These are phyloP conservation scores for Leccinum solheimii DNA, from an alignment of 1,284 basidiomycete species.

Conservation along the genomic window DNA sequence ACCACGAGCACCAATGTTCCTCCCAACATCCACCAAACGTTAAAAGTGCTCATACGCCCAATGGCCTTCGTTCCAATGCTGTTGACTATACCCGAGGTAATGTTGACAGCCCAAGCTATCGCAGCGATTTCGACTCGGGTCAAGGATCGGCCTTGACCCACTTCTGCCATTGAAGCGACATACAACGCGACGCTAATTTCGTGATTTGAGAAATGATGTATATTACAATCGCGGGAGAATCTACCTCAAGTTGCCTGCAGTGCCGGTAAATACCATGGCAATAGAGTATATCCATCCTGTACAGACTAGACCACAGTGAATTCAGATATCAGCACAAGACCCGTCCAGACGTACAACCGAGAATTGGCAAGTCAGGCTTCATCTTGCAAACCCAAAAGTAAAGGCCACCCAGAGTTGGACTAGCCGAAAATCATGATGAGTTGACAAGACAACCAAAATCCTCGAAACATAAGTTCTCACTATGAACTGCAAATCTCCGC, in stretches of 20 bases:
- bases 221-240: neutral
- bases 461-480: conserved; percentile 34
- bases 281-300: conserved; percentile 63
- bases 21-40: conserved; percentile 63
- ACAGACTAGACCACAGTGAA: conserved; percentile 38
- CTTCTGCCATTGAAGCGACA: conserved; percentile 54
- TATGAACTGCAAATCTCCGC: conserved; percentile 63
- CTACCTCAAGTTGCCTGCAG: conserved; percentile 58
- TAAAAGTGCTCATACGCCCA: conserved; percentile 55
- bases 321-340: neutral
- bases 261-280: conserved; percentile 61
- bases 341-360: conserved; percentile 49
- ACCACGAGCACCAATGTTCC: conserved; percentile 60
- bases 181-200: conserved; percentile 52
- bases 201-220: neutral
- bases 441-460: neutral
- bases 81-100: conserved; percentile 54
- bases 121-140: conserved; percentile 52
- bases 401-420: conserved; percentile 59
- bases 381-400: conserved; percentile 67
- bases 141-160: conserved; percentile 46
- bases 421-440: conserved; percentile 20
- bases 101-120: conserved; percentile 60
- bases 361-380: conserved; percentile 54
- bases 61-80: conserved; percentile 59